phyloP scores from a whole-genome alignment of 139 green algal genomes.

The Chlamydomonas sp. region DNA sequence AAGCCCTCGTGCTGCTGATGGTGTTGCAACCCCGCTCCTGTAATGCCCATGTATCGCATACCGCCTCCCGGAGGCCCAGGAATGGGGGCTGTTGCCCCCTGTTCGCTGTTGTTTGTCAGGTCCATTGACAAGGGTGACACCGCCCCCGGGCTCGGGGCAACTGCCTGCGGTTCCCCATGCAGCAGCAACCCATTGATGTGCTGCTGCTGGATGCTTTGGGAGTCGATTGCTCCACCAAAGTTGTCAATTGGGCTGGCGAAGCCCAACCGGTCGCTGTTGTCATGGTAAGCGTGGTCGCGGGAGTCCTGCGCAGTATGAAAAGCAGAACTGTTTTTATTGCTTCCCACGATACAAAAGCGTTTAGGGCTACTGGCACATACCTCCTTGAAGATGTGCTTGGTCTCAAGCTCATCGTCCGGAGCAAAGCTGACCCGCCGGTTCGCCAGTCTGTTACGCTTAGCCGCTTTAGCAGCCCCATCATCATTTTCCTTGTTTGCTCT shows the following conservation, averaged over 20 bases:
- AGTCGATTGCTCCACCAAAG: no score
- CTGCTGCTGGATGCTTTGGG: no score
- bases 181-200: no score
- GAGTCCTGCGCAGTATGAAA: slow-evolving; percentile 5
- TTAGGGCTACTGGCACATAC: slow-evolving; percentile 9
- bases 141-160: slow-evolving; percentile 12
- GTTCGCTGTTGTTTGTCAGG: slow-evolving; percentile 62
- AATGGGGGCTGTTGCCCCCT: not conserved
- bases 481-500: slow-evolving; percentile 59
- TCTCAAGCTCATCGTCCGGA: slow-evolving; percentile 76
- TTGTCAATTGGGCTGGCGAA: no score
- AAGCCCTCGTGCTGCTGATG: slow-evolving; percentile 22
- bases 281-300: not conserved
- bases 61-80: not conserved
- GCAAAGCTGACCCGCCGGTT: slow-evolving; percentile 77
- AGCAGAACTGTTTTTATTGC: no score
- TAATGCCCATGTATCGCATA: slow-evolving; percentile 13
- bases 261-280: not conserved
- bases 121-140: slow-evolving; percentile 65
- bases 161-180: not conserved
- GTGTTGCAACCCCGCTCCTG: not conserved
- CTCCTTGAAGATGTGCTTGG: slow-evolving; percentile 71
- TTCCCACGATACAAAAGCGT: no score
- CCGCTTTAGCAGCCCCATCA: not conserved
- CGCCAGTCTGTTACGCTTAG: slow-evolving; percentile 47